Base-by-base conservation (phyloP, 1,284 basidiomycete species). In the Gymnopus androsaceus region DNA sequence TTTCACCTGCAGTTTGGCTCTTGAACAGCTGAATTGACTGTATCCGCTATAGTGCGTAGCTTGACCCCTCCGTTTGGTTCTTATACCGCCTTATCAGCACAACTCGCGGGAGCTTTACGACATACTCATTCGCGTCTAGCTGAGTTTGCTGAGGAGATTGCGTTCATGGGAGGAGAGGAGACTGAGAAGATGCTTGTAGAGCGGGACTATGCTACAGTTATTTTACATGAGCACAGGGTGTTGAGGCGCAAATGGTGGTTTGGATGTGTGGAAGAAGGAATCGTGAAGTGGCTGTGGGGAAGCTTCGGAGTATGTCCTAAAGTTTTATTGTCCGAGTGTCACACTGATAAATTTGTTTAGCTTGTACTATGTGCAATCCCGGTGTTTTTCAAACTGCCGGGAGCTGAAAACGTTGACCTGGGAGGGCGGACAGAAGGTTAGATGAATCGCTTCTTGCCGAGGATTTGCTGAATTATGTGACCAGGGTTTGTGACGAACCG, bases 221-320 rank as follows among this genome's bases (percentile, higher is more conserved):
- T 98, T 62, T 90, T 88, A 69, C 96, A 99, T 66, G 90, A 95
- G 70, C 92, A 92, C 66, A 82, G 83, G 55, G 89, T 97, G 2
- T 79, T 96, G 64, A 75, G 82, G 42, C 87, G 90, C 58, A 81
- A 90, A 28, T 92, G 96, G 79, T 93, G 90, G 85, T 94, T 97
- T 71, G 88, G 90, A 1, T 93, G 95, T 72, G 83, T 88, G 7
- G 95, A 98, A 69, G 96, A 99, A 71, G 94, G 94, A 2, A 89
- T 99, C 56, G 90, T 98, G 67, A 98, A 98, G 73, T 96, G 95
- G 95, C 69, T 95, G 14, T 98, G 96, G 96, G 95, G 95, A 62
- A 90, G 88, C 67, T 90, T 97, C 67, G 95, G 95, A 23, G 87
- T 92, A 68, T 63, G 82, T 75, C 19, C 36, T 21, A 27, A 12